These are phyloP conservation scores for Begonia fuchsioides DNA, from an alignment of 306 rosid genomes.

Conservation along the genomic window DNA sequence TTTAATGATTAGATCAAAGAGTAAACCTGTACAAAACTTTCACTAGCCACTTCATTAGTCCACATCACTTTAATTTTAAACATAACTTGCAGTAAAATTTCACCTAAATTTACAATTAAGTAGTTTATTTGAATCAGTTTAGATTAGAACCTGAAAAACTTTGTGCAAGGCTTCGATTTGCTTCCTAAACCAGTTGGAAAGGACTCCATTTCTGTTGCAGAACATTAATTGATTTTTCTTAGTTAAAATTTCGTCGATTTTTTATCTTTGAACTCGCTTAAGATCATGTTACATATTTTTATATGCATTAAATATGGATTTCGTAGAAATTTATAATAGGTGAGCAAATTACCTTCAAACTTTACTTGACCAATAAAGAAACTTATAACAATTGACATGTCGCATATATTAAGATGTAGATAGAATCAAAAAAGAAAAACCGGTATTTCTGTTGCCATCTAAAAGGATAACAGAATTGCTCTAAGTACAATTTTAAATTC, in stretches of 20 bases:
- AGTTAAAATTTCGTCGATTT: conserved; percentile 39
- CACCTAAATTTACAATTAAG: conserved; percentile 20
- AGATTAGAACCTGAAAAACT: conserved; percentile 99
- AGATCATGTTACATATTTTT: conserved; percentile 10
- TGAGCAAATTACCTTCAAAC: not conserved
- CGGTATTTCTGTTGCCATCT: too few relatives aligned
- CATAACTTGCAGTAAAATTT: conserved; percentile 13
- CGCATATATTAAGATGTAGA: not conserved
- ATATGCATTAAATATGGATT: not conserved
- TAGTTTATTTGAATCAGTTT: conserved; percentile 40
- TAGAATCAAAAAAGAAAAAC: not conserved
- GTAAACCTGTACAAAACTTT: conserved; percentile 81
- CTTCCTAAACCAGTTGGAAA: conserved; percentile 84
- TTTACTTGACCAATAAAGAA: not conserved
- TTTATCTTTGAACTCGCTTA: conserved; percentile 27
- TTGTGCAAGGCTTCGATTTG: conserved; percentile 99
- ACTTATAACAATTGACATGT: not conserved
- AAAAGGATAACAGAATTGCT: too few relatives aligned
- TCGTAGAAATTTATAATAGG: too few relatives aligned
- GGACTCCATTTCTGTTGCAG: conserved; percentile 86
- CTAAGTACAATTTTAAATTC: too few relatives aligned
- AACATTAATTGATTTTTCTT: conserved; percentile 76
- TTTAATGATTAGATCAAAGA: conserved; percentile 47
- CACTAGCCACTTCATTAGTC: conserved; percentile 56
- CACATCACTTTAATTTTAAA: conserved; percentile 33